These are phyloP conservation scores for Cystoderma amianthinum DNA, from an alignment of 768 basidiomycete genomes.

Conservation along the genomic window DNA sequence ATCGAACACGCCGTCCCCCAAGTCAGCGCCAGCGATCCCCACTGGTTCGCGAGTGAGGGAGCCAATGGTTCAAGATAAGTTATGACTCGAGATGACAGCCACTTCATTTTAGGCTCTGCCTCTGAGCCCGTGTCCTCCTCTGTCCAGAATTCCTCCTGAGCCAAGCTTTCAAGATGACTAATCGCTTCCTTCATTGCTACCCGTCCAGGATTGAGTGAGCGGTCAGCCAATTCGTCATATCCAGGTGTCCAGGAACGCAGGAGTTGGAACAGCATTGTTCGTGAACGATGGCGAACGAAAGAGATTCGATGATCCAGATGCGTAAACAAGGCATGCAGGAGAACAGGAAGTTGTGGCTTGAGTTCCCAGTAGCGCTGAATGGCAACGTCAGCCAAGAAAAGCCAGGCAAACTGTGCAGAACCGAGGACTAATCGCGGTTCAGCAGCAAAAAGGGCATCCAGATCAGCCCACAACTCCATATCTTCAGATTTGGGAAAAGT, in stretches of 20 bases:
- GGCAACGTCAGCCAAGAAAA: constrained; percentile 75
- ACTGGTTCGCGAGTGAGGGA: constrained; percentile 61
- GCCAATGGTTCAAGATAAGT: constrained; percentile 62
- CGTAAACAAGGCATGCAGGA: constrained; percentile 75
- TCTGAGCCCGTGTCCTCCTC: constrained; percentile 56
- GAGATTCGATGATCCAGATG: constrained; percentile 75
- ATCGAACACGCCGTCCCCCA: constrained; percentile 90
- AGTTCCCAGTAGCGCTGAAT: constrained; percentile 74
- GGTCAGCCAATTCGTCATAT: constrained; percentile 66
- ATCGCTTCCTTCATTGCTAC: constrained; percentile 44
- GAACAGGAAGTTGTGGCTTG: constrained; percentile 56
- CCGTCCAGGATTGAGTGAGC: constrained; percentile 39
- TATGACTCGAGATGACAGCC: constrained; percentile 61
- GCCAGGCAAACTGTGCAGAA: constrained; percentile 82
- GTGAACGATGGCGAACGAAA: constrained; percentile 65
- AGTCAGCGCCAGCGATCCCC: constrained; percentile 73
- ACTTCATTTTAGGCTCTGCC: constrained; percentile 60
- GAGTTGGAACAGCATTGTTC: constrained; percentile 78
- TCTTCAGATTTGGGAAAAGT: constrained; percentile 57
- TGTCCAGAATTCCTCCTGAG: constrained; percentile 57
- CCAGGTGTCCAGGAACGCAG: constrained; percentile 78
- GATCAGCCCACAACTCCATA: constrained; percentile 72
- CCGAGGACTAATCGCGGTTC: constrained; percentile 67
- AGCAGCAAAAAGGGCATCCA: constrained; percentile 69
- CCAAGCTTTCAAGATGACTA: constrained; percentile 49